Base-by-base conservation (phyloP, 2,329 filamentous ascomycete species). In the Ceratocystis cacaofunesta region DNA sequence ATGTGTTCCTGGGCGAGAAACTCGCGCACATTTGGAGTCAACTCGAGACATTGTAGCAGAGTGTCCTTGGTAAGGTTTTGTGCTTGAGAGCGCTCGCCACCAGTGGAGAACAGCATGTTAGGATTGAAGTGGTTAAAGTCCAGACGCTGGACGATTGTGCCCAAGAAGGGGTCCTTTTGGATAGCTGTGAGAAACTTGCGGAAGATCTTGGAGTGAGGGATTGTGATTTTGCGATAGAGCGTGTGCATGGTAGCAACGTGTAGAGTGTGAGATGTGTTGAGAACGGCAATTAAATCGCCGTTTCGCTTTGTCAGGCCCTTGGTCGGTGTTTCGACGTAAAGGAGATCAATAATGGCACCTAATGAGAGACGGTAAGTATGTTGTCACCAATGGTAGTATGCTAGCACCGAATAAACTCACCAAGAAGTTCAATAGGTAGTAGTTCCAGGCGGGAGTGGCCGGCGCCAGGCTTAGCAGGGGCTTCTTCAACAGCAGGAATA, bases 51-150 rank as follows among this genome's bases (percentile, higher is more conserved):
- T 73, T 85, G 80, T 63, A 87, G 76, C 61, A 94, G 79, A 4
- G 88, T 92, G 72, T 84, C 82, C 15, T 86, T 79, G 22, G 89
- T 92, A 70, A 94, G 75, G 75, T 92, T 91, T 72, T 84, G 84
- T 66, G 89, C 89, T 74, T 88, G 82, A 25, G 82, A 81, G 67
- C 89, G 86, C 80, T 90, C 87, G 73, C 85, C 84, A 69, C 85
- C 86, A 17, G 87, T 90, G 68, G 83, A 82, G 72, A 91, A 90
- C 69, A 90, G 79, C 65, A 87, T 87, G 65, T 87, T 85, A 25
- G 88, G 89, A 73, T 90, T 92, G 76, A 92, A 92, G 77, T 92
- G 89, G 68, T 88, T 91, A 71, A 94, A 92, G 76, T 94, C 89
- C 58, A 92, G 78, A 62, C 89, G 86, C 66, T 87, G 85, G 57